Percentiles rank a stretch among this genome's conserved stretches.
Conservation (phyloP, 352 stramenopile species). For the Pythium chondricola region DNA sequence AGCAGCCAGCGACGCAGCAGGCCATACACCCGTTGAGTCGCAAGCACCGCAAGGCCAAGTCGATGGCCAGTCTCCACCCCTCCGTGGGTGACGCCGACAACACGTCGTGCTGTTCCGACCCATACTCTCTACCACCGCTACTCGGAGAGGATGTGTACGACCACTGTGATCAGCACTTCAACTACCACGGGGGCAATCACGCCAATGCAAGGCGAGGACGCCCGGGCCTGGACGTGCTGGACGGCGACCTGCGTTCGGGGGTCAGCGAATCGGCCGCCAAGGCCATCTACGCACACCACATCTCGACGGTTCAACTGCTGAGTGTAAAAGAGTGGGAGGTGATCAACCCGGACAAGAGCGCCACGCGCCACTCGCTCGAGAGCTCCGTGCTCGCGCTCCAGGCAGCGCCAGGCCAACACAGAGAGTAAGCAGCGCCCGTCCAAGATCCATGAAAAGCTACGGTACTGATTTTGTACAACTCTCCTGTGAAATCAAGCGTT, state of each 20-base stretch:
- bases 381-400: slow-evolving; percentile 14
- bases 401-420: too few relatives aligned
- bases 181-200: slow-evolving; percentile 6
- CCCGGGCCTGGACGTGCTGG: too few relatives aligned
- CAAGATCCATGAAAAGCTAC: neutral
- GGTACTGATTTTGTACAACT: neutral
- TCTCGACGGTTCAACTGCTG: slow-evolving; percentile 40
- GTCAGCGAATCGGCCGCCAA: slow-evolving; percentile 39
- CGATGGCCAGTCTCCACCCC: slow-evolving; percentile 5
- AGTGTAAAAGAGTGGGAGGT: slow-evolving; percentile 61
- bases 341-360: slow-evolving; percentile 50
- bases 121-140: slow-evolving; percentile 62
- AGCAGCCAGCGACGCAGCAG: slow-evolving; percentile 13
- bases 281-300: slow-evolving; percentile 45
- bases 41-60: slow-evolving; percentile 16
- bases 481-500: too few relatives aligned
- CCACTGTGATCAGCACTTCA: slow-evolving; percentile 13
- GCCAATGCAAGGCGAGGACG: too few relatives aligned
- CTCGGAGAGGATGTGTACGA: slow-evolving; percentile 36
- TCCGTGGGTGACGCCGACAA: slow-evolving; percentile 2
- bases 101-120: slow-evolving; percentile 37
- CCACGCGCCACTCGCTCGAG: slow-evolving; percentile 45
- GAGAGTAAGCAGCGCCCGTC: too few relatives aligned
- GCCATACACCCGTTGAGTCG: slow-evolving; percentile 3
- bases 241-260: slow-evolving; percentile 11